Evolutionary conservation across 768 basidiomycete genomes (phyloP).

Genomic region (Strobilomyces confusus): DNA sequence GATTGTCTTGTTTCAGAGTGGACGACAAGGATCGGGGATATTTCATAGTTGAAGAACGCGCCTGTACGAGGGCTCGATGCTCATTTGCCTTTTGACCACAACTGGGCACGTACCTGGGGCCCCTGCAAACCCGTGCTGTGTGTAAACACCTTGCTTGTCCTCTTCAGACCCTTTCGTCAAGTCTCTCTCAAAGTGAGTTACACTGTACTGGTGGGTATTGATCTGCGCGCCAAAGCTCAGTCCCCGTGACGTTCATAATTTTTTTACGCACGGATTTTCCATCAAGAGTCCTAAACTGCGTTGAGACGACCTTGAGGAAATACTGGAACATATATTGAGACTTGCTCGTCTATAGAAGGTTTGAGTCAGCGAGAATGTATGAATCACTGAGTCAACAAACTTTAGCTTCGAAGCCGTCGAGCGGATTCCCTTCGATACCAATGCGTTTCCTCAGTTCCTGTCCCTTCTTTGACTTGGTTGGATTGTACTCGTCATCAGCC

Average conservation of each 20-base stretch:
- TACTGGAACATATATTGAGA: conserved; percentile 96
- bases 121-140: conserved; percentile 71
- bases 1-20: conserved; percentile 90
- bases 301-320: conserved; percentile 98
- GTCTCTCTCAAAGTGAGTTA: conserved; percentile 95
- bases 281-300: conserved; percentile 83
- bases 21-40: conserved; percentile 92
- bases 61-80: conserved; percentile 36
- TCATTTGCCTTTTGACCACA: background rate
- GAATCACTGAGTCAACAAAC: conserved; percentile 34
- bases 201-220: conserved; percentile 92
- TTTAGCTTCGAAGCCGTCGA: conserved; percentile 61
- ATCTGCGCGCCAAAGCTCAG: conserved; percentile 40
- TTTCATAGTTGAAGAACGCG: conserved; percentile 91
- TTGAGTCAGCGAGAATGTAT: conserved; percentile 1
- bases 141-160: conserved; percentile 58
- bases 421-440: conserved; percentile 70
- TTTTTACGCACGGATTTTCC: conserved; percentile 53
- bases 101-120: conserved; percentile 50
- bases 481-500: conserved; percentile 80
- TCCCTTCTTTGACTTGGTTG: conserved; percentile 57
- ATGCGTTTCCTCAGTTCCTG: conserved; percentile 65
- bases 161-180: conserved; percentile 61
- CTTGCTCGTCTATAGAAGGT: conserved; percentile 55
- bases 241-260: background rate